These are phyloP conservation scores for Tripidium arundinaceum DNA, from an alignment of 202 grass and related monocot genomes.

Conservation along the genomic window DNA sequence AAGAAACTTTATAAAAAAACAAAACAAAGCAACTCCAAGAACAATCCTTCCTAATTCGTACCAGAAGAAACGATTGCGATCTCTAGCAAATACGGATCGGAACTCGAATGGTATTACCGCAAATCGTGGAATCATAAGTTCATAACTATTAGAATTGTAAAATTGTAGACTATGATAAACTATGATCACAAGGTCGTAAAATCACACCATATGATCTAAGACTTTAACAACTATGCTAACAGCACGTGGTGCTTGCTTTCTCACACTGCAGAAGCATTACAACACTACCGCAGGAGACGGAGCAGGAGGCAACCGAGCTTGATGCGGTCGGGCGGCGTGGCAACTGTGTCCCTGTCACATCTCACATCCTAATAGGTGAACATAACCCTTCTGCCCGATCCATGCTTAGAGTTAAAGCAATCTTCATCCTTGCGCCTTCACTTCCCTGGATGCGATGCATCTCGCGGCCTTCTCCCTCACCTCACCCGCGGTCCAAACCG, in stretches of 20 bases:
- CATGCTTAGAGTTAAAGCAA: slow-evolving; percentile 28
- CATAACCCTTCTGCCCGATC: neutral
- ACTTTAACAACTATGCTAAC: neutral
- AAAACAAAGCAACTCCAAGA: too few species aligned
- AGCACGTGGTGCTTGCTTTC: too few species aligned
- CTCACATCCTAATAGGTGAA: neutral
- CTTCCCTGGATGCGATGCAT: neutral
- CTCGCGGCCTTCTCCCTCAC: neutral
- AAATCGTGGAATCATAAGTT: too few species aligned
- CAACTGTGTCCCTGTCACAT: neutral
- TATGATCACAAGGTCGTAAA: too few species aligned
- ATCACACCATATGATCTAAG: too few species aligned
- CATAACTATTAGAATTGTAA: neutral
- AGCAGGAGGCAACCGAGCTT: neutral
- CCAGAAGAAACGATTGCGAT: too few species aligned
- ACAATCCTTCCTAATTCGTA: too few species aligned
- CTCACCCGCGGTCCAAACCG: neutral
- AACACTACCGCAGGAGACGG: too few species aligned
- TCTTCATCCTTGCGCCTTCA: neutral
- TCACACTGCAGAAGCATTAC: too few species aligned
- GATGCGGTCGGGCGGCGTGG: neutral
- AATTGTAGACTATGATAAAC: neutral
- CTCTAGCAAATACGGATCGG: too few species aligned
- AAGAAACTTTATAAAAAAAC: too few species aligned
- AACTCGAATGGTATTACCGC: neutral